phyloP scores from a whole-genome alignment of 2,329 filamentous ascomycete species.

The Penicillium occitanis region DNA sequence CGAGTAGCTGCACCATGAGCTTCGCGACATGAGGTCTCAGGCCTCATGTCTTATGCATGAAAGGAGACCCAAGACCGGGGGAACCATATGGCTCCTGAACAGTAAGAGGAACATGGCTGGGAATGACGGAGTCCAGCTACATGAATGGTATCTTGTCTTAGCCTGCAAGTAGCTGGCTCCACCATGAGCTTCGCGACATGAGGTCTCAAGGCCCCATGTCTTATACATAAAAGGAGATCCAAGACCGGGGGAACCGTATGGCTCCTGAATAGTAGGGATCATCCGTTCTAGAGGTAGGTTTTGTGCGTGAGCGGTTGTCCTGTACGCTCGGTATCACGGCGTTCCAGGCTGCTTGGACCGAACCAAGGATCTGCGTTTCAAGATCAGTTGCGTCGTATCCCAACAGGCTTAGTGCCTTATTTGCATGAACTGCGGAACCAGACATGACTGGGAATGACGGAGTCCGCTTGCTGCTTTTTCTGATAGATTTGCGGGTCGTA shows the following conservation, averaged over 20 bases:
- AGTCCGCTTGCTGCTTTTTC: neutral
- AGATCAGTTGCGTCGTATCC: too few relatives aligned
- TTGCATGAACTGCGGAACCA: too few relatives aligned
- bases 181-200: conserved; percentile 29
- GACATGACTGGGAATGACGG: conserved; percentile 1
- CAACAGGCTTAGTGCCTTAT: too few relatives aligned
- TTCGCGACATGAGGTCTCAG: conserved; percentile 36
- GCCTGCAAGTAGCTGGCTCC: conserved; percentile 35
- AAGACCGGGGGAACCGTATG: conserved; percentile 40
- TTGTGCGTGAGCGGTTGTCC: too few relatives aligned
- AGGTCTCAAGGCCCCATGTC: conserved; percentile 48
- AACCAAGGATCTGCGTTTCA: too few relatives aligned
- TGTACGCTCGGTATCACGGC: too few relatives aligned
- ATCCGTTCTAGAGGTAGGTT: too few relatives aligned
- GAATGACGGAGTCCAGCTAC: neutral
- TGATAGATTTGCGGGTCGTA: neutral
- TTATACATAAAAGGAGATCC: conserved; percentile 52
- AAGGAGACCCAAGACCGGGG: conserved; percentile 49
- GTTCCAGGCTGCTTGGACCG: too few relatives aligned
- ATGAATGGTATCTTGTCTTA: conserved; percentile 42
- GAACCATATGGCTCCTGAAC: conserved; percentile 28
- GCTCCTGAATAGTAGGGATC: conserved; percentile 22
- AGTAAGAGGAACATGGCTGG: conserved; percentile 6
- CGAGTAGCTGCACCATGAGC: conserved; percentile 31
- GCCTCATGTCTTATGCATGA: conserved; percentile 52